A percentile compares a stretch with the other conserved stretches of the same genome.
Conservation (phyloP, 169 alveolate genomes). For the Pseudocohnilembus persalinus region DNA sequence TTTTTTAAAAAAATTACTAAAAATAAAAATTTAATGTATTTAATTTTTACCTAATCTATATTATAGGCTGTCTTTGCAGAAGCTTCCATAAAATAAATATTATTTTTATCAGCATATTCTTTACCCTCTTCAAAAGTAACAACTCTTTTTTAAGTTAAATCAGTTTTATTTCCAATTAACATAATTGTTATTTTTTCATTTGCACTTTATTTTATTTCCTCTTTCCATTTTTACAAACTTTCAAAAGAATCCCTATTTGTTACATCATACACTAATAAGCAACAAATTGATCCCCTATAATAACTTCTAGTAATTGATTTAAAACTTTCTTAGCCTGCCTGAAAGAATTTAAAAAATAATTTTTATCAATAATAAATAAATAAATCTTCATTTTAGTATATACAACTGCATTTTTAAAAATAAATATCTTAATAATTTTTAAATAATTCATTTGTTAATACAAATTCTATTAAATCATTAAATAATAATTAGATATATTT, state of each 20-base stretch:
- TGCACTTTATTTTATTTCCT: conserved; percentile 94
- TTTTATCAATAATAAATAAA: too few relatives aligned
- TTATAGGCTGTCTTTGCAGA: conserved; percentile 65
- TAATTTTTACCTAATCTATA: conserved; percentile 41
- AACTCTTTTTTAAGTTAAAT: conserved; percentile 76
- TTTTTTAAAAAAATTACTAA: too few relatives aligned
- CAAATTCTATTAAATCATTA: background rate
- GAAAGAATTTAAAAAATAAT: background rate
- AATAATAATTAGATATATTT: background rate
- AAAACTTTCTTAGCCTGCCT: conserved; percentile 97
- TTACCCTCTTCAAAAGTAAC: conserved; percentile 73
- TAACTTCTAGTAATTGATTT: conserved; percentile 96
- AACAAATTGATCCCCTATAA: conserved; percentile 93
- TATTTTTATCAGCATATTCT: conserved; percentile 61
- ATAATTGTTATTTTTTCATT: conserved; percentile 94
- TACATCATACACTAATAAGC: conserved; percentile 77
- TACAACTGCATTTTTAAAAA: background rate
- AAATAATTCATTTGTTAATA: background rate
- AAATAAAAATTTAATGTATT: background rate
- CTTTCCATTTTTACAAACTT: conserved; percentile 92
- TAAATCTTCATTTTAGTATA: too few relatives aligned
- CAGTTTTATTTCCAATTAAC: conserved; percentile 95
- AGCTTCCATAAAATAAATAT: conserved; percentile 63
- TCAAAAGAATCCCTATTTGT: conserved; percentile 91
- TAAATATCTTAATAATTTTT: too few relatives aligned